A percentile compares a stretch with the other conserved stretches of the same genome.
phyloP scores from a whole-genome alignment of 1,139 yeast genomes.

The Hyphopichia wangnamkhiaoensis region DNA sequence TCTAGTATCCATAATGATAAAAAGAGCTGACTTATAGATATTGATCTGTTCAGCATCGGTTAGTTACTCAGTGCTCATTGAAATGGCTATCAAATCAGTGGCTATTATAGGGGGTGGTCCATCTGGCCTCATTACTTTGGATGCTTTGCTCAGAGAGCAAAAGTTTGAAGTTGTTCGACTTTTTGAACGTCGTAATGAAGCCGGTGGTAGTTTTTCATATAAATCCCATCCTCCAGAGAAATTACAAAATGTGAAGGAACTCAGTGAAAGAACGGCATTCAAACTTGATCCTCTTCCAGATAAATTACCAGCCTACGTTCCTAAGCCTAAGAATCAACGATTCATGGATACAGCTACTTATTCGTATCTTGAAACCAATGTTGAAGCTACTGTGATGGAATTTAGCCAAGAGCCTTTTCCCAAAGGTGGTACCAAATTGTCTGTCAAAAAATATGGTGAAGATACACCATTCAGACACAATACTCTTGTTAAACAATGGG shows the following conservation, averaged over 20 bases:
- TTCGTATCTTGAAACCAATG: constrained; percentile 59
- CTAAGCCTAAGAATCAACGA: constrained; percentile 28
- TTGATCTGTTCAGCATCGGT: no score
- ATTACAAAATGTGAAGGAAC: constrained; percentile 15
- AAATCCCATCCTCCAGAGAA: constrained; percentile 24
- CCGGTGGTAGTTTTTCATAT: constrained; percentile 50
- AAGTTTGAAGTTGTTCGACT: constrained; percentile 43
- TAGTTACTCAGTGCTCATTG: no score
- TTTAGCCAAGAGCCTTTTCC: constrained; percentile 49
- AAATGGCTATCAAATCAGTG: constrained; percentile 26
- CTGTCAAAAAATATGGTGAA: constrained; percentile 18
- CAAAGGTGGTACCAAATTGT: constrained; percentile 14
- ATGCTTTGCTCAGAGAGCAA: constrained; percentile 50
- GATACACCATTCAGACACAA: constrained; percentile 52
- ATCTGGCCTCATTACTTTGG: constrained; percentile 59
- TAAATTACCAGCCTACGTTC: constrained; percentile 22
- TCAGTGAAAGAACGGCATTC: constrained; percentile 16
- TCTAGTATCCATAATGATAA: no score
- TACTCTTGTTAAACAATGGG: constrained; percentile 47
- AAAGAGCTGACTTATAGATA: no score
- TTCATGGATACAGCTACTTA: constrained; percentile 43
- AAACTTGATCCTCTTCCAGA: constrained; percentile 20
- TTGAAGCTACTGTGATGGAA: constrained; percentile 59
- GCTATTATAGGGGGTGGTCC: constrained; percentile 73
- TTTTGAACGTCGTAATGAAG: constrained; percentile 41